A percentile compares a stretch with the other conserved stretches of the same genome.
These are phyloP conservation scores for Aphanomyces invadans DNA, from an alignment of 352 stramenopile species.

Conservation along the genomic window DNA sequence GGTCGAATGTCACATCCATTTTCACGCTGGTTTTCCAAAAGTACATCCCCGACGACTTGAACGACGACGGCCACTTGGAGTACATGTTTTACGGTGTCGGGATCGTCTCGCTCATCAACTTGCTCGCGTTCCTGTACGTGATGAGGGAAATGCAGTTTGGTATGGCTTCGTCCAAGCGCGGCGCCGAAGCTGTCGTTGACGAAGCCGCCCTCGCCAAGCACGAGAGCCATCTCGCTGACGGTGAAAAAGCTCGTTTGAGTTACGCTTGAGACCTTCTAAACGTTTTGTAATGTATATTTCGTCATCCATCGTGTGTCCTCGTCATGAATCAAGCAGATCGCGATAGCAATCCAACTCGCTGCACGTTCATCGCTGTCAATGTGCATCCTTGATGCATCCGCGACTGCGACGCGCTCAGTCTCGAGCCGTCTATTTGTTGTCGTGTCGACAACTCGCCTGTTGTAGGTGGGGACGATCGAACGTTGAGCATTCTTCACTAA, in stretches of 20 bases:
- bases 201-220: neutral
- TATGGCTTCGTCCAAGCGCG: constrained; percentile 27
- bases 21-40: constrained; percentile 60
- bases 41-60: constrained; percentile 49
- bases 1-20: constrained; percentile 46
- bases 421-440: too few relatives aligned
- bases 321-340: neutral
- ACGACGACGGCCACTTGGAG: constrained; percentile 47
- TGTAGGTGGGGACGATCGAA: too few relatives aligned
- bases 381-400: too few relatives aligned
- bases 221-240: constrained; percentile 10
- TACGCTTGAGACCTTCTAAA: neutral
- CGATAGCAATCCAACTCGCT: too few relatives aligned
- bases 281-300: neutral
- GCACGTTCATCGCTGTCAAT: too few relatives aligned
- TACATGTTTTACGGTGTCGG: constrained; percentile 63
- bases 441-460: too few relatives aligned
- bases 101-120: constrained; percentile 42
- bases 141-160: constrained; percentile 58
- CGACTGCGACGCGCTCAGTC: too few relatives aligned
- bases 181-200: neutral
- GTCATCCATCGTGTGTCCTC: neutral
- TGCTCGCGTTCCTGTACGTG: constrained; percentile 38
- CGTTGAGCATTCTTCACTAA: too few relatives aligned
- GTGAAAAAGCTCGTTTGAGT: neutral